These are phyloP conservation scores for Magnaporthiopsis poae DNA, from an alignment of 2,329 filamentous ascomycete genomes.

Conservation along the genomic window DNA sequence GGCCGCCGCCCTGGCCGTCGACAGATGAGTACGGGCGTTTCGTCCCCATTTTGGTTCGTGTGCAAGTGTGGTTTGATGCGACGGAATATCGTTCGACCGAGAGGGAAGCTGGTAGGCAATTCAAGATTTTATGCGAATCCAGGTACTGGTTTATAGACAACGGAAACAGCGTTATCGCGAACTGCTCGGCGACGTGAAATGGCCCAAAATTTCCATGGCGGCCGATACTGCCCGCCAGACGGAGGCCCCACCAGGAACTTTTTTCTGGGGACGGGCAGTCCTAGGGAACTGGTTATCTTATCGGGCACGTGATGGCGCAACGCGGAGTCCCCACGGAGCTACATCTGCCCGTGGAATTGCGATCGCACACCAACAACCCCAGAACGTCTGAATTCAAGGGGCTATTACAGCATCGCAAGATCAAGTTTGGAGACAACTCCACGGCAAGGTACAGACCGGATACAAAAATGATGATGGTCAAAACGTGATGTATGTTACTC, in stretches of 20 bases:
- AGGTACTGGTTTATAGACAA: background rate
- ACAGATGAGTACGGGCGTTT: conserved; percentile 5
- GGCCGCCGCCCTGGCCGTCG: conserved; percentile 1
- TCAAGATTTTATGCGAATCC: background rate
- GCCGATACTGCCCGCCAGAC: background rate
- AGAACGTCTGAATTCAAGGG: background rate
- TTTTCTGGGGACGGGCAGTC: background rate
- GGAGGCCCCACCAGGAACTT: background rate
- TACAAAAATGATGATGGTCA: background rate
- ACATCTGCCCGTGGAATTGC: too few relatives aligned
- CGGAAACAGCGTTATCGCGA: background rate
- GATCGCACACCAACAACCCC: background rate
- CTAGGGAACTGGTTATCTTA: background rate
- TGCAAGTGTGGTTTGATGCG: background rate
- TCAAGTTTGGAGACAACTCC: background rate
- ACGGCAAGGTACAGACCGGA: background rate
- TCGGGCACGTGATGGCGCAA: background rate
- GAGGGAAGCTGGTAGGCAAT: background rate
- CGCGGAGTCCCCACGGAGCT: too few relatives aligned
- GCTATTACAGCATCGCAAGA: background rate
- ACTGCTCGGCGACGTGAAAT: too few relatives aligned
- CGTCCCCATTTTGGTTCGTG: conserved; percentile 2
- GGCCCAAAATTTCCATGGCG: background rate
- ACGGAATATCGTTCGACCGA: background rate
- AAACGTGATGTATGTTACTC: background rate